Evolutionary conservation across 352 stramenopile species (phyloP).

Genomic region (Achlya hypogyna): DNA sequence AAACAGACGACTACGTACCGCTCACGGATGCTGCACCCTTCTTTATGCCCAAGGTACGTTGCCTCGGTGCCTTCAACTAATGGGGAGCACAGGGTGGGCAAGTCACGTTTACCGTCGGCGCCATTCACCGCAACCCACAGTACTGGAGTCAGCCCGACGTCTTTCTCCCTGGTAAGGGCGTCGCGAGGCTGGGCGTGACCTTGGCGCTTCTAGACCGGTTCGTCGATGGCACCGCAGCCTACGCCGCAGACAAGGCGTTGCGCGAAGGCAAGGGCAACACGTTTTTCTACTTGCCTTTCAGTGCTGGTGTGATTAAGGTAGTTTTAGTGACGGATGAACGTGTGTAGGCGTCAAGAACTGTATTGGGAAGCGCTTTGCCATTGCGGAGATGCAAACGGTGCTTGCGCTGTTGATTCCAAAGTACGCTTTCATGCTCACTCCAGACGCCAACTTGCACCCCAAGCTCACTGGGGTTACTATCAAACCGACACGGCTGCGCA

Average conservation of each 20-base stretch:
- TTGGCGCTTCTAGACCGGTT: not conserved
- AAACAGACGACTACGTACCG: slow-evolving; percentile 4
- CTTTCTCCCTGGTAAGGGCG: slow-evolving; percentile 5
- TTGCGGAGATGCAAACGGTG: slow-evolving; percentile 14
- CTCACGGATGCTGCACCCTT: not conserved
- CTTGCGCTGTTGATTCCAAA: not conserved
- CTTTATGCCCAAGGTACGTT: slow-evolving; percentile 9
- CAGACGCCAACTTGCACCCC: not conserved
- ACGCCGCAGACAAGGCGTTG: not conserved
- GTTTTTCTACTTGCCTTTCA: slow-evolving; percentile 14
- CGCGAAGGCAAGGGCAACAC: not conserved
- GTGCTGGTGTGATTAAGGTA: not conserved
- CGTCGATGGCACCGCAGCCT: not conserved
- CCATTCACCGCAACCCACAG: slow-evolving; percentile 12
- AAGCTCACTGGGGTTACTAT: slow-evolving; percentile 14
- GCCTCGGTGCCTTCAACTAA: not conserved
- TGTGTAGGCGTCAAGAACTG: slow-evolving; percentile 9
- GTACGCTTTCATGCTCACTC: not conserved
- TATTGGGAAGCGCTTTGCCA: slow-evolving; percentile 16
- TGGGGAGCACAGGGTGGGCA: not conserved
- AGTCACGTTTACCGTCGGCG: not conserved
- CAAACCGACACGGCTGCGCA: slow-evolving; percentile 5
- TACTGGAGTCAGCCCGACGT: slow-evolving; percentile 4
- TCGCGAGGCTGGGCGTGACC: not conserved
- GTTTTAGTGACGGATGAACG: not conserved